phyloP scores from a whole-genome alignment of 371 early-diverging fungal species.

The Mucor velutinosus region DNA sequence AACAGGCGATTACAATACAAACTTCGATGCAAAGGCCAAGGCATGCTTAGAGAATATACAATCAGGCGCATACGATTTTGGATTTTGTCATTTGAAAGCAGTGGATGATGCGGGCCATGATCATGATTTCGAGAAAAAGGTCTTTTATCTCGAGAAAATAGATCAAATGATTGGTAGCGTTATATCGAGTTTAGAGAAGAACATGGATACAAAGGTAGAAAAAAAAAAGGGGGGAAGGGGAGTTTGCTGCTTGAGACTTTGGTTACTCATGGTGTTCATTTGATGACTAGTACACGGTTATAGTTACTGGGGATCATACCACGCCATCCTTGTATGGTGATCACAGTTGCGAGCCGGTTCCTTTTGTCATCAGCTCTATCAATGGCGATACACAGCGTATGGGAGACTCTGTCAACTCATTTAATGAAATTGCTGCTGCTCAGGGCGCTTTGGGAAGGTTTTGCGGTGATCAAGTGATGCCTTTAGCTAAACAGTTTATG shows the following conservation, averaged over 20 bases:
- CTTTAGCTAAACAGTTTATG: not conserved
- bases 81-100: slow-evolving; percentile 58
- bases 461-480: slow-evolving; percentile 12
- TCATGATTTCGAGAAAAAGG: slow-evolving; percentile 10
- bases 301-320: slow-evolving; percentile 60
- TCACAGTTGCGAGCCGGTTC: slow-evolving; percentile 57
- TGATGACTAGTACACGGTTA: slow-evolving; percentile 31
- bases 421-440: slow-evolving; percentile 36
- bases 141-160: slow-evolving; percentile 43
- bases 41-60: slow-evolving; percentile 27
- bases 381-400: not conserved
- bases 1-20: slow-evolving; percentile 54
- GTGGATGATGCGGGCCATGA: slow-evolving; percentile 54
- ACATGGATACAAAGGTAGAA: slow-evolving; percentile 9
- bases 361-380: slow-evolving; percentile 35
- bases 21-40: slow-evolving; percentile 48
- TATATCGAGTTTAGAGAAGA: slow-evolving; percentile 18
- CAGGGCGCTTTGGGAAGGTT: slow-evolving; percentile 47
- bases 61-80: slow-evolving; percentile 38
- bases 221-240: too few relatives aligned
- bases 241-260: not conserved
- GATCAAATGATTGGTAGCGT: slow-evolving; percentile 48
- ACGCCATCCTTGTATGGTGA: slow-evolving; percentile 53
- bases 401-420: slow-evolving; percentile 29
- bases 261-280: too few relatives aligned